Percentiles rank a stretch among this genome's conserved stretches.
These are phyloP conservation scores for Heliocybe sulcata DNA, from an alignment of 1,284 basidiomycete species.

Conservation along the genomic window DNA sequence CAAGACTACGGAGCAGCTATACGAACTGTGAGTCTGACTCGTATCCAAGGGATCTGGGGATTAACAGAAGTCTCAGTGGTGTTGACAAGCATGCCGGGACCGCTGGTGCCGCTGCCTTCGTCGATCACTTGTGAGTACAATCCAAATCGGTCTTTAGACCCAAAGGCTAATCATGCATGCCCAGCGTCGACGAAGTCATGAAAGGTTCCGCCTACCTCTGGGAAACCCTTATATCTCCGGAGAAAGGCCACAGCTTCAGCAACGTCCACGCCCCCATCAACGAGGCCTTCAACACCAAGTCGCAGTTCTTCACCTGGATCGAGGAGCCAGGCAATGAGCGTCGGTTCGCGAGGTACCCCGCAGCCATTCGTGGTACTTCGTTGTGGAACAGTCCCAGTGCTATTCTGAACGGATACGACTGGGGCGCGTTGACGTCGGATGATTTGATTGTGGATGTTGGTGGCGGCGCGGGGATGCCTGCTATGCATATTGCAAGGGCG, in stretches of 20 bases:
- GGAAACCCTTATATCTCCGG: constrained; percentile 15
- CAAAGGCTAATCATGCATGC: not conserved
- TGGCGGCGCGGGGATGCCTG: constrained; percentile 29
- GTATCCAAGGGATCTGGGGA: not conserved
- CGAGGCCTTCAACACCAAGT: constrained; percentile 9
- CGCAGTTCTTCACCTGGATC: constrained; percentile 1
- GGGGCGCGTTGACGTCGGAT: constrained; percentile 21
- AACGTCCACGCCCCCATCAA: constrained; percentile 10
- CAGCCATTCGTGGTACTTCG: not conserved
- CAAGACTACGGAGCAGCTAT: constrained; percentile 15
- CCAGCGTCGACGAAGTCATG: constrained; percentile 20
- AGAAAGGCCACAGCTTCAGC: constrained; percentile 9
- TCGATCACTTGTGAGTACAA: constrained; percentile 12
- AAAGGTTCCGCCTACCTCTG: constrained; percentile 17
- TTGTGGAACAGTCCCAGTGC: not conserved
- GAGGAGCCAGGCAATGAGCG: not conserved
- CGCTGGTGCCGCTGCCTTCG: constrained; percentile 12
- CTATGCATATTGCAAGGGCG: constrained; percentile 19
- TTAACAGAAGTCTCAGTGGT: constrained; percentile 9
- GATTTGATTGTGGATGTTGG: constrained; percentile 35
- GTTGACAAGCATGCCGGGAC: constrained; percentile 14
- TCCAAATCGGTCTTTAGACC: not conserved
- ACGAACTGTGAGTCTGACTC: constrained; percentile 8
- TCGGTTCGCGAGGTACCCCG: not conserved
- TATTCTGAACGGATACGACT: constrained; percentile 24